Percentiles rank a stretch among this genome's conserved stretches.
phyloP scores from a whole-genome alignment of 2,329 filamentous ascomycete genomes.

The Teratosphaeria gauchensis region DNA sequence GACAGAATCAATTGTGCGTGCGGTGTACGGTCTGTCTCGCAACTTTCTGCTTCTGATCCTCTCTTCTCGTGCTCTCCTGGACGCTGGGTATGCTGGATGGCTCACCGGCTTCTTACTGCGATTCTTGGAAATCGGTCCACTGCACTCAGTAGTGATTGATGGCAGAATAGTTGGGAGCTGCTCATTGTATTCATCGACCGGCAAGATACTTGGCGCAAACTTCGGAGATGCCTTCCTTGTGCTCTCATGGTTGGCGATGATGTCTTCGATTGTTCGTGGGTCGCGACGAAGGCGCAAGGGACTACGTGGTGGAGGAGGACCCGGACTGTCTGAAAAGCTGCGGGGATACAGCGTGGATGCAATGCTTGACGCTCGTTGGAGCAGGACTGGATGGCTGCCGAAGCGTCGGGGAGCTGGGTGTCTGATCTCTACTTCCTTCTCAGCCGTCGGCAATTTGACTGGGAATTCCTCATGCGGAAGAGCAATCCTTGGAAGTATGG shows the following conservation, averaged over 20 bases:
- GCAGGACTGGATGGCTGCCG: slow-evolving; percentile 20
- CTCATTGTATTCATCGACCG: slow-evolving; percentile 16
- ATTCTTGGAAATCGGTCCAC: slow-evolving; percentile 20
- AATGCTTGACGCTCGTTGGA: slow-evolving; percentile 24
- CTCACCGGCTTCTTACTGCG: slow-evolving; percentile 13
- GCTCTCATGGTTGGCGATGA: slow-evolving; percentile 11
- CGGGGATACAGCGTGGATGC: slow-evolving; percentile 18
- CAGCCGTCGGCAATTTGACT: slow-evolving; percentile 17
- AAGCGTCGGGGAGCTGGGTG: slow-evolving; percentile 22
- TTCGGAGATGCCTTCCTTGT: slow-evolving; percentile 16
- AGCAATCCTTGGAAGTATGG: slow-evolving; percentile 11
- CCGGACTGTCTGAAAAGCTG: slow-evolving; percentile 23
- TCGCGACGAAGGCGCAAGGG: slow-evolving; percentile 21
- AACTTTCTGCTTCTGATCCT: slow-evolving; percentile 24
- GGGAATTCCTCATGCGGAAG: slow-evolving; percentile 21
- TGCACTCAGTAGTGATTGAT: slow-evolving; percentile 24
- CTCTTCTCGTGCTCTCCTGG: slow-evolving; percentile 23
- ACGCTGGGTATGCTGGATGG: slow-evolving; percentile 9
- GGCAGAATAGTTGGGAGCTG: slow-evolving; percentile 16
- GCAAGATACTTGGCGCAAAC: slow-evolving; percentile 21
- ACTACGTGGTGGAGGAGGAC: slow-evolving; percentile 26
- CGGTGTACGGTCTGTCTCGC: slow-evolving; percentile 18
- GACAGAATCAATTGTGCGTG: slow-evolving; percentile 18
- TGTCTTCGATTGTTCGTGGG: slow-evolving; percentile 17
- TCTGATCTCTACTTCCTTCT: slow-evolving; percentile 20